Percentiles rank a stretch among this genome's conserved stretches.
Evolutionary conservation across 2,329 filamentous ascomycete species (phyloP).

Genomic region (Trichoderma koningii): DNA sequence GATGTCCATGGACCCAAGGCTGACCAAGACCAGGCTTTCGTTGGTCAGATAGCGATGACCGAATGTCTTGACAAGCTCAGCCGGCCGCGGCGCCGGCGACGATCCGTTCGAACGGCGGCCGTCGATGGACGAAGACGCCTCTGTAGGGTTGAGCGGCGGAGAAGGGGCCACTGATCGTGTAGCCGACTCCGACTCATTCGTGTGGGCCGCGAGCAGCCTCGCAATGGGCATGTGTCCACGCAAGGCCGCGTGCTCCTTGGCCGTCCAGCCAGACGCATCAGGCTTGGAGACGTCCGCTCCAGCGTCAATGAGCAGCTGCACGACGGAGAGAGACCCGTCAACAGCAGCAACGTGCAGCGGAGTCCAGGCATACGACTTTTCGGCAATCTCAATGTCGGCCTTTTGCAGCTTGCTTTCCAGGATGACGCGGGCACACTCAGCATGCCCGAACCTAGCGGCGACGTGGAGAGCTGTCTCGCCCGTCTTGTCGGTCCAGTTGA

Average conservation of each 20-base stretch:
- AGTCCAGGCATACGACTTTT: slow-evolving; percentile 90
- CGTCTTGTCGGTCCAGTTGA: slow-evolving; percentile 88
- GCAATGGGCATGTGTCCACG: slow-evolving; percentile 86
- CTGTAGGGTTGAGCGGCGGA: slow-evolving; percentile 40
- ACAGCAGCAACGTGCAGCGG: slow-evolving; percentile 92
- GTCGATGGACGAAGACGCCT: slow-evolving; percentile 63
- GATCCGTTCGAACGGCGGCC: slow-evolving; percentile 58
- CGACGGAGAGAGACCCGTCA: slow-evolving; percentile 76
- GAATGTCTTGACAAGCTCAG: slow-evolving; percentile 89
- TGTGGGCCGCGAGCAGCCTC: slow-evolving; percentile 61
- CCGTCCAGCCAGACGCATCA: slow-evolving; percentile 91
- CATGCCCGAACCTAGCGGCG: slow-evolving; percentile 84
- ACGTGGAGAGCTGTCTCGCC: slow-evolving; percentile 92
- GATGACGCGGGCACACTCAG: slow-evolving; percentile 75
- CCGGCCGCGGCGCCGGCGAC: slow-evolving; percentile 51
- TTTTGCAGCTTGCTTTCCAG: slow-evolving; percentile 69
- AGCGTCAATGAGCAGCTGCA: slow-evolving; percentile 73
- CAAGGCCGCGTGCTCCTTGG: slow-evolving; percentile 88
- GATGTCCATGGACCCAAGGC: slow-evolving; percentile 91
- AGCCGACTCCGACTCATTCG: slow-evolving; percentile 38
- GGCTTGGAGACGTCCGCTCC: slow-evolving; percentile 73
- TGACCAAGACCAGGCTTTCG: slow-evolving; percentile 87
- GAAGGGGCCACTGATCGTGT: slow-evolving; percentile 31
- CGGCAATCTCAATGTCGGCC: slow-evolving; percentile 72
- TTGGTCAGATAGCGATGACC: slow-evolving; percentile 92